A percentile compares a stretch with the other conserved stretches of the same genome.
Conservation (phyloP, 306 rosid species). For the Prosopis cineraria region DNA sequence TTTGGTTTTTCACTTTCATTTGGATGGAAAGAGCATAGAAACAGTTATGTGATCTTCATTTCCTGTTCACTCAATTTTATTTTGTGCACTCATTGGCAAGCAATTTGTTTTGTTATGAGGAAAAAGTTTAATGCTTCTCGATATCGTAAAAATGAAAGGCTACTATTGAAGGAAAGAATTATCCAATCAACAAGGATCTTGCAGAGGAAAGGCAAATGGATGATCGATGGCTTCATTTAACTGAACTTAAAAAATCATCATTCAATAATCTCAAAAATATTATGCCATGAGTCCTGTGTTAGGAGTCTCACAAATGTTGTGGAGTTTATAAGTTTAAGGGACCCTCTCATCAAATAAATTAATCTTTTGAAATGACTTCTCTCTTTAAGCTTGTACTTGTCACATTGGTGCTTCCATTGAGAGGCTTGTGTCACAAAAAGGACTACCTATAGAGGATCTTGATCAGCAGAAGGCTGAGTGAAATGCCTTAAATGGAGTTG, state of each 20-base stretch:
- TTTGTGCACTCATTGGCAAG: slow-evolving; percentile 37
- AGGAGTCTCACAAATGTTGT: too few species aligned
- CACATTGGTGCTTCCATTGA: too few species aligned
- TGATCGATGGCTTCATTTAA: slow-evolving; percentile 28
- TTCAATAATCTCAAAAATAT: neutral
- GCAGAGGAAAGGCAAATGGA: slow-evolving; percentile 47
- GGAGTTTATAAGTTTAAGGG: too few species aligned
- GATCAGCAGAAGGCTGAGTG: too few species aligned
- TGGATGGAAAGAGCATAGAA: neutral
- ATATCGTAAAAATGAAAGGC: neutral
- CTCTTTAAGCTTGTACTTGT: too few species aligned
- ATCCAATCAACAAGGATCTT: slow-evolving; percentile 23
- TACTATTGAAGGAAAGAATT: neutral
- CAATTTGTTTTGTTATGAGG: slow-evolving; percentile 3
- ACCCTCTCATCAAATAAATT: too few species aligned
- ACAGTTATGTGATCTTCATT: neutral
- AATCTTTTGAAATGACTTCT: too few species aligned
- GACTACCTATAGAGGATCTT: too few species aligned
- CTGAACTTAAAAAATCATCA: slow-evolving; percentile 25
- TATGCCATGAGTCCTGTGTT: too few species aligned
- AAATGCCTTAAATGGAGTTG: too few species aligned
- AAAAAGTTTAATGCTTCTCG: slow-evolving; percentile 17
- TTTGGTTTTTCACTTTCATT: slow-evolving; percentile 5
- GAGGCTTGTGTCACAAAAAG: too few species aligned
- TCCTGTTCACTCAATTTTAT: slow-evolving; percentile 14